Evolutionary conservation across 306 rosid genomes (phyloP), one percentile per base, ranked within the genome.

Genomic region (Quillaja saponaria): DNA sequence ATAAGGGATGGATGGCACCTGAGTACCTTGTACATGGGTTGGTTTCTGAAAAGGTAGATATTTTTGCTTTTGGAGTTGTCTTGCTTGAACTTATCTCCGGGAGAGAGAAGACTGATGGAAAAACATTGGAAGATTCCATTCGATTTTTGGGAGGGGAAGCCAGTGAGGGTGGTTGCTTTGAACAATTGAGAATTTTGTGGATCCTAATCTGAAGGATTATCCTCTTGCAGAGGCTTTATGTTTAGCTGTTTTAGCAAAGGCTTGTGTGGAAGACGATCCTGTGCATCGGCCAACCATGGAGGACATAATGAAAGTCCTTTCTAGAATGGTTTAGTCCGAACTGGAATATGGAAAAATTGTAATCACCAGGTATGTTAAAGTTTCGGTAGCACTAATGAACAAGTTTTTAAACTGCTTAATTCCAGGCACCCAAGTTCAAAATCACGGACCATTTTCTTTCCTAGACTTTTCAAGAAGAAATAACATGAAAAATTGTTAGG

Each of bases 241-340:
- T 69, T 66, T 87, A 52, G 77, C 79, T 38, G 81, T 82, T 63
- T 63, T 84, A 40, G 95, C 83, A 20, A 78, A 84, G 69, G 83
- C 82, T 72, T 84, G 95, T 71, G 72, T 80, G 55, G 88, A 79
- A 38, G 91, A 84, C 63, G 88, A 84, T 49, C 88, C 85, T 15
- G 49, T 71, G 67, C 81, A 42, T 60, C 72, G 88, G 49, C 91
- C 95, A 33, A 71, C 80, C 4, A 82, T 82, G 72, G 84, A 87
- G 67, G 91, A 82, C 63, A 82, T 82, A 66, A 82, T 84, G 67
- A 84, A 80, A 70, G 87, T 87, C 51, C 80, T 84, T 2, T 71
- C 76, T 17, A 82, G 75, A 80, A 78, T 80, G 82, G 80, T 60
- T 51, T 81, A 74, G 61, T 49, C 34, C 49, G 52, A 19, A 45